phyloP scores from a whole-genome alignment of 768 basidiomycete species.

The Cystobasidium ongulense region DNA sequence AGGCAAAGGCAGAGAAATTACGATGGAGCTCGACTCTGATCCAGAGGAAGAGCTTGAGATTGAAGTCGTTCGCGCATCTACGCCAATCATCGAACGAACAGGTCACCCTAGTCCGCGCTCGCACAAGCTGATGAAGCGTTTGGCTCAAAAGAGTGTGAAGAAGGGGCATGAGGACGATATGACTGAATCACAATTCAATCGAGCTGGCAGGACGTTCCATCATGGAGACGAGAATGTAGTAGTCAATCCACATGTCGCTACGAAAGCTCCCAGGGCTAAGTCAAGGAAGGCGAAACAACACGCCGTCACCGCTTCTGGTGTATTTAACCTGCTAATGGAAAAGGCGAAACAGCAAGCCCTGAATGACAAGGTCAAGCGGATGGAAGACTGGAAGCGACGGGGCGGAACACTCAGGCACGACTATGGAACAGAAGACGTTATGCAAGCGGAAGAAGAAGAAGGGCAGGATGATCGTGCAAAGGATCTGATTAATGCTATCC shows the following conservation, averaged over 20 bases:
- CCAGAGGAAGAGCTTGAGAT: conserved; percentile 20
- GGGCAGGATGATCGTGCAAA: not conserved
- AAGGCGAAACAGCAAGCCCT: not conserved
- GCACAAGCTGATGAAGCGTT: not conserved
- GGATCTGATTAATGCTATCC: conserved; percentile 12
- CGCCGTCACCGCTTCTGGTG: not conserved
- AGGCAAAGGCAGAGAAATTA: conserved; percentile 15
- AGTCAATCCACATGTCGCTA: conserved; percentile 17
- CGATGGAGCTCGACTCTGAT: conserved; percentile 5
- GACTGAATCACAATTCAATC: conserved; percentile 18
- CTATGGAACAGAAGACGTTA: not conserved
- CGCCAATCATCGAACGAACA: conserved; percentile 5
- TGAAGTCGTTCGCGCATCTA: not conserved
- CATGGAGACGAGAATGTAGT: not conserved
- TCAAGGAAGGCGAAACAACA: not conserved
- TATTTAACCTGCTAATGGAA: conserved; percentile 1
- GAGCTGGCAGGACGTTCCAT: conserved; percentile 19
- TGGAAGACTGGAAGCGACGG: conserved; percentile 16
- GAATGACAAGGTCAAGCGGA: not conserved
- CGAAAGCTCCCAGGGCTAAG: not conserved
- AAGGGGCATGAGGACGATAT: conserved; percentile 11
- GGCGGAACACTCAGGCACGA: conserved; percentile 14
- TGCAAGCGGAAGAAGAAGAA: not conserved
- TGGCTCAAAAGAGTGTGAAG: not conserved
- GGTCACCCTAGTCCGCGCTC: not conserved